A percentile compares a stretch with the other conserved stretches of the same genome.
These are phyloP conservation scores for Metarhizium rileyi DNA, from an alignment of 2,329 filamentous ascomycete species.

Conservation along the genomic window DNA sequence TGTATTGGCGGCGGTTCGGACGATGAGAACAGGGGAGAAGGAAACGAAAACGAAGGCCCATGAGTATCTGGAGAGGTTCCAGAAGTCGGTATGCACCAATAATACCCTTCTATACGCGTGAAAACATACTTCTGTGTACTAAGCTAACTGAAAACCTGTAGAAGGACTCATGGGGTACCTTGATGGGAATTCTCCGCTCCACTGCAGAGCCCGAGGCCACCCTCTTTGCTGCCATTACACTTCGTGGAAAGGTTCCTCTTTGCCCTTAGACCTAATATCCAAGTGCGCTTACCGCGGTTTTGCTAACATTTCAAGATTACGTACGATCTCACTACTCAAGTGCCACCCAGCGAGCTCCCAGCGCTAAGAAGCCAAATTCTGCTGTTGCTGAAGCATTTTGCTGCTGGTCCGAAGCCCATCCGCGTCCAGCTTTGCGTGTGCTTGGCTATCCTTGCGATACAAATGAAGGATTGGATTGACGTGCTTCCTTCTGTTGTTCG, in stretches of 20 bases:
- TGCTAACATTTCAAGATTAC: constrained; percentile 58
- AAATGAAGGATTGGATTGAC: constrained; percentile 93
- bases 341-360: constrained; percentile 64
- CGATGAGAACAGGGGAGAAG: constrained; percentile 80
- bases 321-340: constrained; percentile 81
- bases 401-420: constrained; percentile 72
- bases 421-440: constrained; percentile 91
- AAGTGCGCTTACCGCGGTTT: too few species aligned
- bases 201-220: constrained; percentile 75
- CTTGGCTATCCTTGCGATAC: constrained; percentile 86
- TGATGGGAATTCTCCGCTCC: constrained; percentile 78
- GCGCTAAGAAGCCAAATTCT: constrained; percentile 78
- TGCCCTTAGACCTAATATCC: neutral
- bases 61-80: constrained; percentile 84
- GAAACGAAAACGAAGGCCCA: constrained; percentile 83
- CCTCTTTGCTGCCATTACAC: constrained; percentile 89
- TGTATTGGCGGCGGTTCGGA: constrained; percentile 79
- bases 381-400: constrained; percentile 69
- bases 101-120: neutral
- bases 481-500: constrained; percentile 75
- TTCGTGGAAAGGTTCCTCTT: constrained; percentile 81
- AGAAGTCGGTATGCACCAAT: constrained; percentile 70
- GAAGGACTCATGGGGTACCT: constrained; percentile 85
- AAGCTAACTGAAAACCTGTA: constrained; percentile 27
- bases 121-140: too few species aligned